A percentile compares a stretch with the other conserved stretches of the same genome.
Conservation (phyloP, 2,329 filamentous ascomycete species). For the Ophioceras dolichostomum region DNA sequence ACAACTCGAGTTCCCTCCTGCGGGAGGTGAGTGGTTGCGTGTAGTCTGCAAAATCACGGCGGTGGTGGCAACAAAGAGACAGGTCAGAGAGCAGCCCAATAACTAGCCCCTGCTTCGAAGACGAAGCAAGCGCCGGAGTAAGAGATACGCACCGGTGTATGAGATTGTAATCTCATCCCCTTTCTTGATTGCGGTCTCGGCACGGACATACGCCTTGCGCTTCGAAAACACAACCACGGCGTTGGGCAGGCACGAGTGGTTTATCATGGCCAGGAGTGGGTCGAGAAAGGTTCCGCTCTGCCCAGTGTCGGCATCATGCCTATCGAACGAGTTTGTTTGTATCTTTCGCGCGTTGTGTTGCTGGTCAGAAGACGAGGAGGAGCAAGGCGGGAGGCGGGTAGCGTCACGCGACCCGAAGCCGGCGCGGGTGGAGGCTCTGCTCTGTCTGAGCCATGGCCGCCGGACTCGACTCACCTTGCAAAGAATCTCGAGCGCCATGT, state of each 20-base stretch:
- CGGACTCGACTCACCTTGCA: constrained; percentile 46
- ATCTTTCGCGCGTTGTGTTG: constrained; percentile 33
- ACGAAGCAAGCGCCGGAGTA: too few relatives aligned
- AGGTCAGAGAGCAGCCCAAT: too few relatives aligned
- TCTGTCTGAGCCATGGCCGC: too few relatives aligned
- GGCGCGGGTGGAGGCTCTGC: too few relatives aligned
- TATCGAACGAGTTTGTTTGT: constrained; percentile 49
- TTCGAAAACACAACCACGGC: constrained; percentile 43
- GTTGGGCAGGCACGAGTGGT: constrained; percentile 51
- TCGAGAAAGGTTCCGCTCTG: constrained; percentile 44
- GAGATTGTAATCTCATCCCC: constrained; percentile 49
- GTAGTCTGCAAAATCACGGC: too few relatives aligned
- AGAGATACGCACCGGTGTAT: constrained; percentile 37
- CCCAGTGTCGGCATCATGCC: constrained; percentile 37
- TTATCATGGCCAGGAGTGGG: constrained; percentile 42
- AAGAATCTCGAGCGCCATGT: constrained; percentile 30
- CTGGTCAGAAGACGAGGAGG: not conserved
- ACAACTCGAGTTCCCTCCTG: constrained; percentile 28
- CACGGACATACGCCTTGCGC: constrained; percentile 36
- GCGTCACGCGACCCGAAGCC: too few relatives aligned
- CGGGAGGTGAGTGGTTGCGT: constrained; percentile 30
- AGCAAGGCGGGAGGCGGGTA: too few relatives aligned
- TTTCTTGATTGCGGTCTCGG: constrained; percentile 31
- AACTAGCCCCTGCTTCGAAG: too few relatives aligned
- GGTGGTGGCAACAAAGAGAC: too few relatives aligned